phyloP scores from a whole-genome alignment of 2,329 filamentous ascomycete genomes.

The Penicillium sp. region DNA sequence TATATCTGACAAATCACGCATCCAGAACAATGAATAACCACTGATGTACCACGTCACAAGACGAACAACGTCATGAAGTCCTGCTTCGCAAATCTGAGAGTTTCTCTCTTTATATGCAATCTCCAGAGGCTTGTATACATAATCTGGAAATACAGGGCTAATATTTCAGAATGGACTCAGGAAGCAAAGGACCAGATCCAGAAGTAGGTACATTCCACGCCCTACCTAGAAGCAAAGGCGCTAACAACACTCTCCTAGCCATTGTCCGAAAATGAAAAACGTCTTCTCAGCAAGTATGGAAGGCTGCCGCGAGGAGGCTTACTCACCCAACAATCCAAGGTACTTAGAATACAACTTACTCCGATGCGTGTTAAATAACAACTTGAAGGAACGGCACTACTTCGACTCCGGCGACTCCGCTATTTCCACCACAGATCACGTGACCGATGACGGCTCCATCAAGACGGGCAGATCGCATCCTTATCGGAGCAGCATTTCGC shows the following conservation, averaged over 20 bases:
- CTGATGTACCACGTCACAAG: background rate
- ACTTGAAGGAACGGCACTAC: no score
- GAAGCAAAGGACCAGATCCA: background rate
- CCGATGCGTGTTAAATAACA: no score
- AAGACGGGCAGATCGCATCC: conserved; percentile 28
- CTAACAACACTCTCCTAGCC: conserved; percentile 12
- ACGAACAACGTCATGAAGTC: background rate
- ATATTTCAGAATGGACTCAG: conserved; percentile 6
- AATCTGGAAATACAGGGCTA: background rate
- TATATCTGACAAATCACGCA: background rate
- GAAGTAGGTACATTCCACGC: background rate
- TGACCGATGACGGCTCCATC: conserved; percentile 25
- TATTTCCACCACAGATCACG: conserved; percentile 23
- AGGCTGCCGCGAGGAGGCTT: no score
- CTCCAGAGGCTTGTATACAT: background rate
- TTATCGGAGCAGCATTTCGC: conserved; percentile 27
- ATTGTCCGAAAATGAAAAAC: conserved; percentile 17
- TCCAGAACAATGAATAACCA: conserved; percentile 65
- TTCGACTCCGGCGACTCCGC: conserved; percentile 34
- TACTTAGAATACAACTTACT: no score
- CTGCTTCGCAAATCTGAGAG: background rate
- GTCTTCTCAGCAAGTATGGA: conserved; percentile 17
- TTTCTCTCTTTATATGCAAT: background rate
- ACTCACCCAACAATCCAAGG: no score
- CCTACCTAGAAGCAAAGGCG: background rate